Percentiles rank a stretch among this genome's conserved stretches.
These are phyloP conservation scores for Pterocarpus santalinus DNA, from an alignment of 306 rosid species.

Conservation along the genomic window DNA sequence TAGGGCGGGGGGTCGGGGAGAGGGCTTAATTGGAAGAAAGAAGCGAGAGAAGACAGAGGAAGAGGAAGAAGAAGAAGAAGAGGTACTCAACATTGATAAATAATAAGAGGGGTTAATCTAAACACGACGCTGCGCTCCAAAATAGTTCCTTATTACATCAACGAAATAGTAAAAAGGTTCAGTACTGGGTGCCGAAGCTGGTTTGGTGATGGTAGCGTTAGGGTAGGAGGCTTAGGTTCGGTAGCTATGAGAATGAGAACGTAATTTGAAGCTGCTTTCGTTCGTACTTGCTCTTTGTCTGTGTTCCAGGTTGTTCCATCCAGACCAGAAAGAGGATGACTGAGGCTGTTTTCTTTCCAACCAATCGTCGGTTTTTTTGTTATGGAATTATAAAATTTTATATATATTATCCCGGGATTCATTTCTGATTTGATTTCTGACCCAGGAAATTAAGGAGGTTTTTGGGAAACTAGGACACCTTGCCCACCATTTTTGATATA, in stretches of 20 bases:
- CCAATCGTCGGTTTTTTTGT: not conserved
- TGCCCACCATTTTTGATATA: not conserved
- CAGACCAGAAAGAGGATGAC: not conserved
- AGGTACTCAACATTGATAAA: constrained; percentile 67
- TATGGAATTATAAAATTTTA: too few species aligned
- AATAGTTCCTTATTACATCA: constrained; percentile 35
- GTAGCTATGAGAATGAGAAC: constrained; percentile 3
- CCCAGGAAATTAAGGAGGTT: not conserved
- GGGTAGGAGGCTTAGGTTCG: not conserved
- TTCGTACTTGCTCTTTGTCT: not conserved
- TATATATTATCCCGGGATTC: not conserved
- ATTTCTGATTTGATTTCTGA: constrained; percentile 6
- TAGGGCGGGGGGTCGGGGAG: constrained; percentile 47
- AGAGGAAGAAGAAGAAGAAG: constrained; percentile 57
- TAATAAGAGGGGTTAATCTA: not conserved
- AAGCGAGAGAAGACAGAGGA: constrained; percentile 60
- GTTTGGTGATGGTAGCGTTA: constrained; percentile 7
- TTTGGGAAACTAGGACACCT: not conserved
- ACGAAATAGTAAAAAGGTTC: not conserved
- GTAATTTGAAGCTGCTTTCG: not conserved
- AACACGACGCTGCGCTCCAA: constrained; percentile 25
- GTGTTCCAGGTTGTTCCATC: constrained; percentile 23
- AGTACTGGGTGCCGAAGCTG: not conserved
- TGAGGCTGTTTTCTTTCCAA: not conserved
- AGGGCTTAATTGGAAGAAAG: constrained; percentile 60